These are phyloP conservation scores for Solanum tarijense DNA, from an alignment of 257 asterid species.

Conservation along the genomic window DNA sequence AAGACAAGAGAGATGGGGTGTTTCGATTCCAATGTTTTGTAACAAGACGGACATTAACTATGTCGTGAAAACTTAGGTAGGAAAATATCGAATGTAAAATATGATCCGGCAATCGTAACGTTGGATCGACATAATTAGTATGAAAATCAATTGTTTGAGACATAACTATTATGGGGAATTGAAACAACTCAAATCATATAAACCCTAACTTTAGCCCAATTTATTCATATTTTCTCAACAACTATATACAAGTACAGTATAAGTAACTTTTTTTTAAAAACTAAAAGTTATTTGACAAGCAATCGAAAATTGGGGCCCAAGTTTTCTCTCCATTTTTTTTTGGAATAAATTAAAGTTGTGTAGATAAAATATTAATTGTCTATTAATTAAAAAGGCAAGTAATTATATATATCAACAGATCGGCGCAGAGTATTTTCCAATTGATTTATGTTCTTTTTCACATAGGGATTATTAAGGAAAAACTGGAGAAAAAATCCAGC, in stretches of 20 bases:
- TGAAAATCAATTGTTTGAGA: neutral
- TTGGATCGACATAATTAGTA: neutral
- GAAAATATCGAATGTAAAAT: too few species aligned
- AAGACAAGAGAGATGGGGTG: neutral
- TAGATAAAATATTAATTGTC: too few species aligned
- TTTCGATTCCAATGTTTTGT: neutral
- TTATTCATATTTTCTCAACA: neutral
- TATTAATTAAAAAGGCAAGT: too few species aligned
- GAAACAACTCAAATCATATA: neutral
- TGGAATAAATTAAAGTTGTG: neutral
- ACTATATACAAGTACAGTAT: neutral
- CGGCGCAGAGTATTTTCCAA: too few species aligned
- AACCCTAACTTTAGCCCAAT: neutral
- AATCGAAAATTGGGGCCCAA: too few species aligned
- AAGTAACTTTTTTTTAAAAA: neutral
- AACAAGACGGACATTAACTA: neutral
- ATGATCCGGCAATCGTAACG: neutral
- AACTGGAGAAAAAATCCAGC: too few species aligned
- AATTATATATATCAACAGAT: too few species aligned
- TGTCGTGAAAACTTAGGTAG: neutral
- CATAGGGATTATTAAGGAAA: neutral
- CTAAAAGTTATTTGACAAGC: too few species aligned
- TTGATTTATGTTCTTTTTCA: neutral
- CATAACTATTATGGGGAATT: rapidly evolving
- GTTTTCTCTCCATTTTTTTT: too few species aligned